phyloP scores from a whole-genome alignment of 192 early-diverging fungal species.

The Ramicandelaber brevisporus region DNA sequence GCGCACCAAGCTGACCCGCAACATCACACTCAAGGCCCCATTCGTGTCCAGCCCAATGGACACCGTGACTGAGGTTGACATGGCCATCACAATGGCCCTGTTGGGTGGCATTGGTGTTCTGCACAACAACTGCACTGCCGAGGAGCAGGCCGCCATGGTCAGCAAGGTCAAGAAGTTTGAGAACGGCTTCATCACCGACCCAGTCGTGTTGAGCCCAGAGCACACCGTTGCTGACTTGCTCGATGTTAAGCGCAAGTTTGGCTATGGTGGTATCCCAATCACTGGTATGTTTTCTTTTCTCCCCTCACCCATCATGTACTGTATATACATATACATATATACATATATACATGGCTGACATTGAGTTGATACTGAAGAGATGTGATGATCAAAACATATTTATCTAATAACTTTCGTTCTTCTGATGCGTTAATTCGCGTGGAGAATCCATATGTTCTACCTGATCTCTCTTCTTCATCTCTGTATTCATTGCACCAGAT shows the following conservation, averaged over 20 bases:
- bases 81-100: conserved; percentile 94
- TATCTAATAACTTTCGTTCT: conserved; percentile 16
- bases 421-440: conserved; percentile 8
- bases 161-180: conserved; percentile 93
- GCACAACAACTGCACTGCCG: conserved; percentile 90
- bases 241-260: conserved; percentile 59
- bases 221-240: conserved; percentile 69
- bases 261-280: conserved; percentile 93
- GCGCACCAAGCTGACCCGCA: conserved; percentile 69
- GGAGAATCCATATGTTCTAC: conserved; percentile 7
- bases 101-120: conserved; percentile 90
- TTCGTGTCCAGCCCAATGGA: conserved; percentile 95
- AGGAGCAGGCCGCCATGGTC: conserved; percentile 95
- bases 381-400: not conserved
- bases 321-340: not conserved
- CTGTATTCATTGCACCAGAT: no score
- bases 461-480: conserved; percentile 5
- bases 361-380: conserved; percentile 1
- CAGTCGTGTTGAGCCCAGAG: conserved; percentile 54
- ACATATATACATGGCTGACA: not conserved
- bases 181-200: conserved; percentile 96
- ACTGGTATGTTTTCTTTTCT: conserved; percentile 27
- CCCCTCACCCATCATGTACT: not conserved
- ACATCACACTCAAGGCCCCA: conserved; percentile 77
- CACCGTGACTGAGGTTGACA: conserved; percentile 93